Evolutionary conservation across 75 land plant species (phyloP), one percentile per base, ranked within the genome.

Genomic region (Gnetum montanum): DNA sequence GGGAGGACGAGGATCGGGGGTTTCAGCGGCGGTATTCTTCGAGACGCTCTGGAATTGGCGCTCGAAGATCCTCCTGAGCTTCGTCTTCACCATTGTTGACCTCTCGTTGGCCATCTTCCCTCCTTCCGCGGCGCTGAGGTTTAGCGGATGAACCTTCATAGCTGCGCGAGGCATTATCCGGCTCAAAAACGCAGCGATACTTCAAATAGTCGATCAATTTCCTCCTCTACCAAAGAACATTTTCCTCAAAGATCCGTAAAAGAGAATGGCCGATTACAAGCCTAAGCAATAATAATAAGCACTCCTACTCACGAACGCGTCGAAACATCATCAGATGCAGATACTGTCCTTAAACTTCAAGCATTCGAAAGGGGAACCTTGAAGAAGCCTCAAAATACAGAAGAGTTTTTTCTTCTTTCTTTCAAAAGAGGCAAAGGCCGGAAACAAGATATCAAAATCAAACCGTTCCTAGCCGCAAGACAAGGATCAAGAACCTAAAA

Each of bases 41-140:
- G 75, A 30, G 11, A 77, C 76, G 53, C 61, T 54, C 0, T 62
- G 66, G 44, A 75, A 75, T 58, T 60, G 86, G 46, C 72, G 65
- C 41, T 75, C 81, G 58, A 83, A 69, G 25, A 78, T 77, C 38
- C 76, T 62, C 76, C 60, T 74, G 16, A 83, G 64, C 28, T 72
- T 63, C 38, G 82, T 75, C 52, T 70, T 73, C 8, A 3, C 27
- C 47, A 46, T 31, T 10, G 44, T 67, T 18, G 74, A 68, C 59
- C 63, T 71, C 30, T 36, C 47, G n/a, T 61, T 22, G 30, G 55
- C 25, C 19, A 16, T 36, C 8, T n/a, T 52, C 55, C 30, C 33
- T 36, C 29, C 33, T 23, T 23, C 24, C 31, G 55, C 18, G 16
- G 22, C 4, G 18, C 22, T 52, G 35, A 12, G 30, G 55, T 52